Conservation (phyloP, 768 basidiomycete species). For the Mrakia blollopis region DNA sequence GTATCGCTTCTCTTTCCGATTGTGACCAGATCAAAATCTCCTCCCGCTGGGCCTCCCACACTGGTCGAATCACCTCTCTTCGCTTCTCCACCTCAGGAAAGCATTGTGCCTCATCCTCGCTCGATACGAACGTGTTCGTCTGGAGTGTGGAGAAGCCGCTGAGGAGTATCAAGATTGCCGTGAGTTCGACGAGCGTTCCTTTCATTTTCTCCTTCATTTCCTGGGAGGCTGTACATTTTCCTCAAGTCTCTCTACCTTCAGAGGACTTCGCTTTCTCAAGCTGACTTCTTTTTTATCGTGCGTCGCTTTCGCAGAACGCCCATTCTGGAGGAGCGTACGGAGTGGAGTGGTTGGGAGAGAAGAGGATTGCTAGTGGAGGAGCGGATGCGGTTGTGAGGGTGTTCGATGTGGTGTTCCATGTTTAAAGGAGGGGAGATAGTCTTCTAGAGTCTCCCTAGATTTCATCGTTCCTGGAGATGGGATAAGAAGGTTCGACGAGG, state of each 20-base stretch:
- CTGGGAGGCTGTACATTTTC: too few relatives aligned
- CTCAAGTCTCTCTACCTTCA: too few relatives aligned
- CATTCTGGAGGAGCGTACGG: conserved; percentile 76
- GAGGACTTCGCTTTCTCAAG: too few relatives aligned
- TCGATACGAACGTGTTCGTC: conserved; percentile 89
- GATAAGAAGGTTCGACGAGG: too few relatives aligned
- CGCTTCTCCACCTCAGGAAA: conserved; percentile 67
- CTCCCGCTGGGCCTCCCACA: conserved; percentile 75
- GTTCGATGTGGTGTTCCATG: conserved; percentile 50
- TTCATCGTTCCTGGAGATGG: too few relatives aligned
- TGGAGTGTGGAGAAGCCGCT: conserved; percentile 66
- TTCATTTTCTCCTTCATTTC: not conserved
- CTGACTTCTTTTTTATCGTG: not conserved
- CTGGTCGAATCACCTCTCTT: conserved; percentile 71
- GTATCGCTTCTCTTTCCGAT: not conserved
- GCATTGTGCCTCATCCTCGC: conserved; percentile 77
- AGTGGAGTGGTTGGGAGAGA: conserved; percentile 69
- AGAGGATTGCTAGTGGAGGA: conserved; percentile 64
- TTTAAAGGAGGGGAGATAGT: not conserved
- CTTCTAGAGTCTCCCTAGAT: too few relatives aligned
- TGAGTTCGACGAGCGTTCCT: conserved; percentile 29
- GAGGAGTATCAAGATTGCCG: conserved; percentile 70
- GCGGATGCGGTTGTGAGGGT: conserved; percentile 73
- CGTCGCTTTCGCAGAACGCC: conserved; percentile 62
- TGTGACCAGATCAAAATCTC: conserved; percentile 65